Percentiles rank a stretch among this genome's conserved stretches.
phyloP scores from a whole-genome alignment of 2,329 filamentous ascomycete species.

The Tolypocladium endophyticum region DNA sequence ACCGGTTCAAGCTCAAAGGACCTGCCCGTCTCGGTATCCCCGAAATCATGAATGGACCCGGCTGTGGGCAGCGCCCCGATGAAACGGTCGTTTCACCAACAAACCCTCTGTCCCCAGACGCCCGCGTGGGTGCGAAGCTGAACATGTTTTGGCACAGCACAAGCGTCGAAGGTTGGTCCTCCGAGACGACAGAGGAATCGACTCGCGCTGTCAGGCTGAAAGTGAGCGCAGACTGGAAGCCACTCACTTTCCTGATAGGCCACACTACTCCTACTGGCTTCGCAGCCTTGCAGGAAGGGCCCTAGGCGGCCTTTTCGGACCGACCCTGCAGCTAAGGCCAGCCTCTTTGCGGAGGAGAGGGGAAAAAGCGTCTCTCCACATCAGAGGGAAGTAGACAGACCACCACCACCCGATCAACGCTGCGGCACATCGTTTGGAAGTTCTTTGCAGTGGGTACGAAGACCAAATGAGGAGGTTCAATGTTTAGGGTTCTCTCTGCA shows the following conservation, averaged over 20 bases:
- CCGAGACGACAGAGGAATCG: neutral
- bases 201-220: no score
- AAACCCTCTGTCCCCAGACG: neutral
- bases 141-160: neutral
- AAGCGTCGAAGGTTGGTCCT: neutral
- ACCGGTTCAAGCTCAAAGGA: neutral
- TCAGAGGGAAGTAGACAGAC: neutral
- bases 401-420: neutral
- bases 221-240: neutral
- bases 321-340: slow-evolving; percentile 1
- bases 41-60: neutral
- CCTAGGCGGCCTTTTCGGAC: slow-evolving; percentile 3
- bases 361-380: neutral
- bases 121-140: neutral
- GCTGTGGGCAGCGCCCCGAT: neutral
- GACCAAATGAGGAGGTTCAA: neutral
- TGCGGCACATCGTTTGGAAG: neutral
- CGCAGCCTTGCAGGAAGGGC: slow-evolving; percentile 4
- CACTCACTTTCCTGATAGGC: neutral
- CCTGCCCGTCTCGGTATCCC: neutral
- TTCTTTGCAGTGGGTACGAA: neutral
- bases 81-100: neutral
- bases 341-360: neutral
- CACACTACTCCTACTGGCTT: neutral
- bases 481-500: neutral